phyloP scores from a whole-genome alignment of 176 grass and related monocot genomes.

The Eleusine indica region DNA sequence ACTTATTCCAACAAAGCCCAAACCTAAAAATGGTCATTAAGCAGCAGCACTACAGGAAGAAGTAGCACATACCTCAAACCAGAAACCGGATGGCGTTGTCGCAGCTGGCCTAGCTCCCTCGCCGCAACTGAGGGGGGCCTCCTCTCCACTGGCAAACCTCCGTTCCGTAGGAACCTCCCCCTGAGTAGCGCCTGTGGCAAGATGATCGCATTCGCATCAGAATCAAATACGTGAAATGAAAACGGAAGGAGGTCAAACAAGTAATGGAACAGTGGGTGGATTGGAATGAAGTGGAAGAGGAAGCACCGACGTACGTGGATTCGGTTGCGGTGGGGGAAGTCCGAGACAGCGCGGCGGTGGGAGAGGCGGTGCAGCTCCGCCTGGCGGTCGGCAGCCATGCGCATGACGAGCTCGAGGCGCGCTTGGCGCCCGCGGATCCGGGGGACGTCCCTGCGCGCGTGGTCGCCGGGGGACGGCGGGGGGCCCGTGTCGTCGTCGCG shows the following conservation, averaged over 20 bases:
- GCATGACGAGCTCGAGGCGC: constrained; percentile 85
- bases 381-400: constrained; percentile 86
- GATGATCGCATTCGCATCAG: background rate
- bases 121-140: constrained; percentile 67
- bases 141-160: constrained; percentile 54
- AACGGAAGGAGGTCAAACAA: background rate
- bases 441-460: constrained; percentile 52
- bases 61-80: constrained; percentile 63
- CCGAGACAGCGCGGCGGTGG: constrained; percentile 69
- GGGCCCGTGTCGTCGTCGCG: constrained; percentile 34
- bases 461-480: constrained; percentile 43
- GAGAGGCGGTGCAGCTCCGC: constrained; percentile 73
- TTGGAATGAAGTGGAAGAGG: background rate
- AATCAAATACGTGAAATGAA: constrained; percentile 4
- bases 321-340: constrained; percentile 82
- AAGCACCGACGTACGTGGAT: constrained; percentile 85
- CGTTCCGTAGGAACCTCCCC: constrained; percentile 82
- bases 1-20: constrained; percentile 7
- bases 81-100: constrained; percentile 73
- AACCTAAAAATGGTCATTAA: background rate
- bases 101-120: constrained; percentile 82
- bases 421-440: constrained; percentile 89
- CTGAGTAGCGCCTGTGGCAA: constrained; percentile 67
- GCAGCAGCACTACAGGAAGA: background rate
- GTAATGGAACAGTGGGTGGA: constrained; percentile 31